phyloP scores from a whole-genome alignment of 2,329 filamentous ascomycete genomes.

The Mycosphaerella sp. region DNA sequence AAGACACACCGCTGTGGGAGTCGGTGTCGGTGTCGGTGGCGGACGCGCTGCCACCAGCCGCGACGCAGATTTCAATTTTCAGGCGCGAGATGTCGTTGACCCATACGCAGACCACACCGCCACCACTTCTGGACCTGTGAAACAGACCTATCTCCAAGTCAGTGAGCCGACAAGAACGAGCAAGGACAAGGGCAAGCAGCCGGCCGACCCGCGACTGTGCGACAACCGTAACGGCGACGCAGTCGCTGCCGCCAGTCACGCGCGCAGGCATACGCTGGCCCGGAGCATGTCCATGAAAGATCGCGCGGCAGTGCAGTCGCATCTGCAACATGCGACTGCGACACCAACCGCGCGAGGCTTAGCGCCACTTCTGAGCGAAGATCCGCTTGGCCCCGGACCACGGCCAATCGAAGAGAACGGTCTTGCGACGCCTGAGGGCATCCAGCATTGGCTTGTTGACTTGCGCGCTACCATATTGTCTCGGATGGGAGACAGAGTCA shows the following conservation, averaged over 20 bases:
- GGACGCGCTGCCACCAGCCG: not conserved
- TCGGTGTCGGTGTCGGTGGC: not conserved
- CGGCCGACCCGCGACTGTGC: not conserved
- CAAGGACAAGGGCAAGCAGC: not conserved
- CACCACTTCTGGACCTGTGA: not conserved
- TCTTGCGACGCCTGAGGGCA: not conserved
- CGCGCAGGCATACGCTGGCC: not conserved
- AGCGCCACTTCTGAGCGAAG: not conserved
- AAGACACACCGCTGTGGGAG: not conserved
- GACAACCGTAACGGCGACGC: not conserved
- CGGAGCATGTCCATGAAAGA: not conserved
- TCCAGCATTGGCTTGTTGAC: not conserved
- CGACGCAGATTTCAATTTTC: not conserved
- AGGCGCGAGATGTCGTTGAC: not conserved
- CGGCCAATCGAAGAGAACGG: not conserved
- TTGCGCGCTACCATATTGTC: not conserved
- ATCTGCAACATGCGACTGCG: not conserved
- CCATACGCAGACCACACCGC: not conserved
- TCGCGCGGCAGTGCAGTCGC: not conserved
- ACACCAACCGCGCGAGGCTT: not conserved
- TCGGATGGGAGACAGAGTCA: not conserved
- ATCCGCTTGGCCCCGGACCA: not conserved
- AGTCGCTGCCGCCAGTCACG: not conserved
- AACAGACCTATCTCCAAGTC: not conserved
- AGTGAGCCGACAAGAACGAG: not conserved